Percentiles rank a stretch among this genome's conserved stretches.
phyloP scores from a whole-genome alignment of 306 rosid genomes.

The Carpinus viminea region DNA sequence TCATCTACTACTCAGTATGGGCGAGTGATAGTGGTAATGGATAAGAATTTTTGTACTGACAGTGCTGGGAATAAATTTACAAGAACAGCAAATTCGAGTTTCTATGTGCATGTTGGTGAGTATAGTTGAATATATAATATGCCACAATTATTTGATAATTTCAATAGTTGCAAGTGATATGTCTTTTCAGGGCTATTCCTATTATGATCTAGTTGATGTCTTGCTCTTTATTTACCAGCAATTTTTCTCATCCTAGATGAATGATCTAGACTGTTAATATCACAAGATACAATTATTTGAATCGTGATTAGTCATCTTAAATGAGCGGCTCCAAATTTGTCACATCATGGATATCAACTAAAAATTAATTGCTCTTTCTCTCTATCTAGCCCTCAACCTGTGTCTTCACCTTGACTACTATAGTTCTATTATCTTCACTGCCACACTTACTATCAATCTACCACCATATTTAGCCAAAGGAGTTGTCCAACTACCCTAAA shows the following conservation, averaged over 20 bases:
- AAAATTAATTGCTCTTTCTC: no score
- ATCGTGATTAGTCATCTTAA: no score
- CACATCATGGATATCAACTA: no score
- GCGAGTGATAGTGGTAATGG: constrained; percentile 81
- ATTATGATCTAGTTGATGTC: no score
- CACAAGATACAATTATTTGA: not conserved
- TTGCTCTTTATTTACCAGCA: no score
- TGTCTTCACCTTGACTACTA: no score
- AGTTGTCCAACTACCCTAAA: no score
- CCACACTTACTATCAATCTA: no score
- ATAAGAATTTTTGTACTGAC: constrained; percentile 75
- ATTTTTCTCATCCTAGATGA: not conserved
- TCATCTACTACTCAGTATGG: constrained; percentile 56
- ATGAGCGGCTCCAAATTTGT: no score
- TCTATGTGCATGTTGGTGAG: constrained; percentile 77
- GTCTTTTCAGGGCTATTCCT: not conserved
- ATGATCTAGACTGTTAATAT: not conserved
- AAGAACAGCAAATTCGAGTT: constrained; percentile 66
- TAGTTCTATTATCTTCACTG: no score
- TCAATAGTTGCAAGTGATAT: not conserved
- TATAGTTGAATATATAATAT: constrained; percentile 13
- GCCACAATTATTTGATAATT: not conserved
- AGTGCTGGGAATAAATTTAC: constrained; percentile 73
- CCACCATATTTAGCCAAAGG: no score
- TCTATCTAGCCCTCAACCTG: no score